Evolutionary conservation across 495 filamentous ascomycete species (phyloP).

Genomic region (Ramalina peruviana): DNA sequence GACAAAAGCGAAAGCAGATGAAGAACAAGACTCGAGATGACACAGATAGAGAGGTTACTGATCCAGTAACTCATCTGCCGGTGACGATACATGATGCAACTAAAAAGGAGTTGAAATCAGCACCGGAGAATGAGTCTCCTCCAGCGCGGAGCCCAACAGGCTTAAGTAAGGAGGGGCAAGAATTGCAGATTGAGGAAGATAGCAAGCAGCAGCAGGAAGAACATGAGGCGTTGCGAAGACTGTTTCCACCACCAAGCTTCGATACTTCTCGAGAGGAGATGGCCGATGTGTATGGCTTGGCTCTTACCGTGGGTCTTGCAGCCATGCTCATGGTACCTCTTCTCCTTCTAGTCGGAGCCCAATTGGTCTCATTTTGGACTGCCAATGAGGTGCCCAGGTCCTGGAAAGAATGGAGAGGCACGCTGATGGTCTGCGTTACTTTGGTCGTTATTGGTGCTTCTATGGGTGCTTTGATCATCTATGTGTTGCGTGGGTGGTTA

Average conservation of each 20-base stretch:
- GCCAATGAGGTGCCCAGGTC: neutral
- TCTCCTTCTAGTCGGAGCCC: constrained; percentile 8
- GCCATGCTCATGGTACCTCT: constrained; percentile 20
- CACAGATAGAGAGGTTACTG: constrained; percentile 50
- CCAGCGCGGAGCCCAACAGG: constrained; percentile 33
- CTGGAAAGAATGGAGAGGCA: constrained; percentile 7
- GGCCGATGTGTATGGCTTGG: constrained; percentile 28
- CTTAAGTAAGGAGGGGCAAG: constrained; percentile 30
- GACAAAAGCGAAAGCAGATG: constrained; percentile 43
- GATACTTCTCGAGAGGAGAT: constrained; percentile 34
- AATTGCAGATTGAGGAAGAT: constrained; percentile 31
- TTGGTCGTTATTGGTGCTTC: constrained; percentile 15
- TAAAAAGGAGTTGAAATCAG: constrained; percentile 37
- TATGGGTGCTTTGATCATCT: constrained; percentile 23
- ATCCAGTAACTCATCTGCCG: constrained; percentile 57
- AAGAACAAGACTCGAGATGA: constrained; percentile 41
- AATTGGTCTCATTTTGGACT: neutral
- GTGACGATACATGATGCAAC: constrained; percentile 52
- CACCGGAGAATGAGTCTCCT: constrained; percentile 39
- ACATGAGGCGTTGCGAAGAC: constrained; percentile 35
- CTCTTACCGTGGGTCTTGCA: constrained; percentile 29
- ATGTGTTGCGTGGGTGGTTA: constrained; percentile 37
- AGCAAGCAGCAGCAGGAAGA: constrained; percentile 29
- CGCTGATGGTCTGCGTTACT: constrained; percentile 14
- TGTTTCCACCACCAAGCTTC: constrained; percentile 52